phyloP scores from a whole-genome alignment of 768 basidiomycete species.

The Lactarius trivialis region DNA sequence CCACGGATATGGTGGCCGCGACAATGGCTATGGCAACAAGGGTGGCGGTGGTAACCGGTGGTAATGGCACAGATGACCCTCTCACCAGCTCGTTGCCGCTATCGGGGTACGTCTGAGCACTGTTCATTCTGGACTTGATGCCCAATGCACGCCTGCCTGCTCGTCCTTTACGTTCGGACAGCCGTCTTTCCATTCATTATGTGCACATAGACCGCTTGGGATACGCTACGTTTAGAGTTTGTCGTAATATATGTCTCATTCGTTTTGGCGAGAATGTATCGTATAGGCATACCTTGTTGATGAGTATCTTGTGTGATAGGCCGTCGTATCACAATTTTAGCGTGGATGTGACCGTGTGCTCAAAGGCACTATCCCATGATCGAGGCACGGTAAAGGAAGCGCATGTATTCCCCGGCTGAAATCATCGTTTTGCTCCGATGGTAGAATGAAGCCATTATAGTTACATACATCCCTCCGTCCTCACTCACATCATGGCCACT shows the following conservation, averaged over 20 bases:
- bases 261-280: background rate
- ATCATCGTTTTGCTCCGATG: background rate
- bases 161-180: background rate
- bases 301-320: background rate
- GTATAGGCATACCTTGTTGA: background rate
- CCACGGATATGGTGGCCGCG: constrained; percentile 37
- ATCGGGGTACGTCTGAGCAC: background rate
- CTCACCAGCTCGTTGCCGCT: background rate
- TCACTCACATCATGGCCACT: background rate
- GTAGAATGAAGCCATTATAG: background rate
- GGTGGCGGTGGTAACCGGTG: constrained; percentile 29
- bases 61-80: constrained; percentile 22
- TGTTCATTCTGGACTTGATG: background rate
- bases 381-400: background rate
- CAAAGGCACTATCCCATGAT: background rate
- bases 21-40: constrained; percentile 34
- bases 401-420: no score
- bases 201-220: constrained; percentile 12
- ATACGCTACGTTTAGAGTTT: constrained; percentile 15
- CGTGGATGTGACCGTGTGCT: background rate
- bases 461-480: no score
- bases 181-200: constrained; percentile 6
- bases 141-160: background rate
- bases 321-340: no score
- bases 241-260: constrained; percentile 13